Conservation (phyloP, 805 yeast species). For the Lachancea lanzarotensis region DNA sequence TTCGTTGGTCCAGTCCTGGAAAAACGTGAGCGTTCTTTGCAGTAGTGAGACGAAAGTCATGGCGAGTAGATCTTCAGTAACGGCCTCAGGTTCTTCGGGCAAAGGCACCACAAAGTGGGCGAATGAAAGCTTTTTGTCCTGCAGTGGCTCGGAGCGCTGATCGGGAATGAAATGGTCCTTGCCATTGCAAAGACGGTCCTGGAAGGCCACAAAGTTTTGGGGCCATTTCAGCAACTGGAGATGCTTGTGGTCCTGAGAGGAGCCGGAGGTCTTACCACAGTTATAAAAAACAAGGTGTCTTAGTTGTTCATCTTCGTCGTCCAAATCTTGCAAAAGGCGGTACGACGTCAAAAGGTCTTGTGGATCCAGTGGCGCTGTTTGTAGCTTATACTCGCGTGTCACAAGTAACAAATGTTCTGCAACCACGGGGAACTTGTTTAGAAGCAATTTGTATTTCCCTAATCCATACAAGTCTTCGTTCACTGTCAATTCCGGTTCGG, state of each 20-base stretch:
- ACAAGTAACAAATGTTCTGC: slow-evolving; percentile 73
- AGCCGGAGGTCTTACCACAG: slow-evolving; percentile 83
- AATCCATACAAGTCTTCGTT: slow-evolving; percentile 42
- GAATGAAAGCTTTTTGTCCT: slow-evolving; percentile 57
- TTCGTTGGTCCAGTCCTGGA: slow-evolving; percentile 43
- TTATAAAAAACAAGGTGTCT: slow-evolving; percentile 81
- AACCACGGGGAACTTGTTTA: slow-evolving; percentile 83
- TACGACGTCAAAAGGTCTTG: slow-evolving; percentile 59
- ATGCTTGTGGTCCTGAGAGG: slow-evolving; percentile 93
- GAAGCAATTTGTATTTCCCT: slow-evolving; percentile 51
- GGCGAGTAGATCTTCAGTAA: slow-evolving; percentile 53
- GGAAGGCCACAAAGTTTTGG: slow-evolving; percentile 47
- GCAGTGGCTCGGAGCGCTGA: slow-evolving; percentile 51
- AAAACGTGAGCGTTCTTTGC: slow-evolving; percentile 61
- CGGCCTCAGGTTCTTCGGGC: slow-evolving; percentile 39
- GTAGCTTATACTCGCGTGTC: slow-evolving; percentile 68
- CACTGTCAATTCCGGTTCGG: slow-evolving; percentile 70
- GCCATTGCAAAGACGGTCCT: slow-evolving; percentile 41
- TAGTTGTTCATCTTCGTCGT: slow-evolving; percentile 34
- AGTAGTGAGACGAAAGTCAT: slow-evolving; percentile 66
- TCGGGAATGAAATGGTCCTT: slow-evolving; percentile 50
- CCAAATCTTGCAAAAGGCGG: slow-evolving; percentile 46
- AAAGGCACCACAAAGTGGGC: slow-evolving; percentile 78
- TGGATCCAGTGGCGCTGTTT: slow-evolving; percentile 63
- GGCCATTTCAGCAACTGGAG: slow-evolving; percentile 79